phyloP scores from a whole-genome alignment of 148 eudicot species.

The Camellia sinensis region DNA sequence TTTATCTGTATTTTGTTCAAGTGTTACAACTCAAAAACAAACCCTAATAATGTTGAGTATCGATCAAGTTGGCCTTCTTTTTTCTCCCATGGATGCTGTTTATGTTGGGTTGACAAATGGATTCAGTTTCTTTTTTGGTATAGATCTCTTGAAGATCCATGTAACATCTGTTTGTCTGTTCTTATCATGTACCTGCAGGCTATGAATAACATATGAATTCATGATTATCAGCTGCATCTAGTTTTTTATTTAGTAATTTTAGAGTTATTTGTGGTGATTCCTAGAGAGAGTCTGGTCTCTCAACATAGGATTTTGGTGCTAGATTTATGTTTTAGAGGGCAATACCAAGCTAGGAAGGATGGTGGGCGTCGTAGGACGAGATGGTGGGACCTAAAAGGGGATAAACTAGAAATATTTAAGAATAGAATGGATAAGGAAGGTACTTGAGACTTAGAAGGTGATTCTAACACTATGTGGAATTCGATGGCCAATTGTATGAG shows the following conservation, averaged over 20 bases:
- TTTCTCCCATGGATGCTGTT: slow-evolving; percentile 3
- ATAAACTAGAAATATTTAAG: too few relatives aligned
- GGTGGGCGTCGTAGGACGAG: too few relatives aligned
- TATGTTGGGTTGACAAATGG: slow-evolving; percentile 9
- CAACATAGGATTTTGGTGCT: too few relatives aligned
- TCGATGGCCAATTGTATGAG: too few relatives aligned
- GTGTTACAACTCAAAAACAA: neutral
- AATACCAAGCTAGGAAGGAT: too few relatives aligned
- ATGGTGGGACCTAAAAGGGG: too few relatives aligned
- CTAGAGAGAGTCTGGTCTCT: too few relatives aligned
- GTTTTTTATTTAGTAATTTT: neutral
- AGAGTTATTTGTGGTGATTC: neutral
- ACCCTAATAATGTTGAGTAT: neutral
- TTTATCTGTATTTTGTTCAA: neutral
- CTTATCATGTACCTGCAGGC: neutral
- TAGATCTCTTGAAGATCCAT: neutral
- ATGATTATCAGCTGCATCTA: neutral
- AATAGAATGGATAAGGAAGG: too few relatives aligned
- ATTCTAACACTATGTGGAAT: too few relatives aligned
- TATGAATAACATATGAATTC: neutral
- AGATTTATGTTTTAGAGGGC: too few relatives aligned
- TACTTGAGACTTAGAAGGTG: too few relatives aligned
- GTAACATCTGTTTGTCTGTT: neutral
- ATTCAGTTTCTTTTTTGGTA: neutral
- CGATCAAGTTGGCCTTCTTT: neutral